Base-by-base conservation (phyloP, 805 yeast genomes). In the Lachancea waltii region DNA sequence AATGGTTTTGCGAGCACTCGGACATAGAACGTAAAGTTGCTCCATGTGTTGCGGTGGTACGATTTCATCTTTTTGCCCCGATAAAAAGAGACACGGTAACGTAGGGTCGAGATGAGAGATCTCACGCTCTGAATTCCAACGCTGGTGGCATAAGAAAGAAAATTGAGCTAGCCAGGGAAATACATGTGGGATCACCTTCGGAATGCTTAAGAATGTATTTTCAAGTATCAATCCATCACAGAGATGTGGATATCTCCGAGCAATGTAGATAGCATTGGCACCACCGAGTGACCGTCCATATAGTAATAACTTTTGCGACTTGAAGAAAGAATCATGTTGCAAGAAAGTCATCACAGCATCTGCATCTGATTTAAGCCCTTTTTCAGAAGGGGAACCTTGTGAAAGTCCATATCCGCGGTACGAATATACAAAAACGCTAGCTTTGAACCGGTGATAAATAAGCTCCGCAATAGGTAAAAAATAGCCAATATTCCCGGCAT, bases 401-500 rank as follows among this genome's bases (percentile, higher is more conserved):
- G 90, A 79, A 33, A 69, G 63, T 0, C 97, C 97, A 59, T 89
- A 89, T 0, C 98, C 97, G 50, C 98, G 67, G 60, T 90, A 90
- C 1, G 95, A 85, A 49, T 85, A 82, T 4, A 85, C 76, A 33
- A 90, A 73, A 2, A 87, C 95, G 58, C 89, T 86, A 61, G 79
- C 76, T 10, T 77, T 75, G 59, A 81, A 70, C 26, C 68, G 62
- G 34, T 68, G 62, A 60, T 75, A 84, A 45, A 89, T 77, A 7
- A 81, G 58, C 33, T 79, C 69, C 3, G 84, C 95, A 7, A 86
- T 74, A 1, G 96, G 95, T 33, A 90, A 64, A 20, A 83, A 79
- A 54, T 85, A 86, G 13, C 97, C 97, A 46, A 90, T 90, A 58
- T 92, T 90, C 4, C 97, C 97, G 2, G 97, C 97, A 61, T 90